phyloP scores from a whole-genome alignment of 208 protist genomes.

The Leishmania arabica region DNA sequence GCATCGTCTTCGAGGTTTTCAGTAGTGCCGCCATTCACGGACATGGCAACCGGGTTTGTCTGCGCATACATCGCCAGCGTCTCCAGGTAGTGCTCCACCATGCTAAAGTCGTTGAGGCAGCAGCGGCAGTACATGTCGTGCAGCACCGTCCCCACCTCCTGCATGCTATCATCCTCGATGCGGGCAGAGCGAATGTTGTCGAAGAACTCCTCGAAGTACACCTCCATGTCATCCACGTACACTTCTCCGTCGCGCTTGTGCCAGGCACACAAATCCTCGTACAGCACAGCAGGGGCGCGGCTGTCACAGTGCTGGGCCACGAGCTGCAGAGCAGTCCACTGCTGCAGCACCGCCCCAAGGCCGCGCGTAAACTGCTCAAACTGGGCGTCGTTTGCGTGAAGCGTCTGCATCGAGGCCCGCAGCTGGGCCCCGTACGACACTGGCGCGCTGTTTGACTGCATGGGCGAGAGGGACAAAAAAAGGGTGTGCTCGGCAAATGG shows the following conservation, averaged over 20 bases:
- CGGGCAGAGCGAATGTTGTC: constrained; percentile 56
- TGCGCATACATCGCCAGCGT: constrained; percentile 53
- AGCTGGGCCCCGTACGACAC: constrained; percentile 36
- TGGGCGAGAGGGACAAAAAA: background rate
- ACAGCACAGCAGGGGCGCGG: constrained; percentile 53
- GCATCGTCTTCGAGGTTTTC: constrained; percentile 32
- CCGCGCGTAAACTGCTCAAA: constrained; percentile 66
- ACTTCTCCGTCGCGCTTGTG: constrained; percentile 74
- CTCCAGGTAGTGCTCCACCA: constrained; percentile 62
- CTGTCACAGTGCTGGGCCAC: constrained; percentile 78
- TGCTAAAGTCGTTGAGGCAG: constrained; percentile 65
- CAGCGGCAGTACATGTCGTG: constrained; percentile 91
- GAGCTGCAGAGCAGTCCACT: constrained; percentile 87
- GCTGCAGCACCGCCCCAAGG: constrained; percentile 72
- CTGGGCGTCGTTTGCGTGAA: constrained; percentile 67
- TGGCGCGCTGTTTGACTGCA: background rate
- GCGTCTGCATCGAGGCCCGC: constrained; percentile 24
- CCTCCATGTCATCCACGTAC: constrained; percentile 83
- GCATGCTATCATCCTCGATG: constrained; percentile 89
- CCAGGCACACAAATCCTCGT: constrained; percentile 69
- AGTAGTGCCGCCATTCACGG: constrained; percentile 49
- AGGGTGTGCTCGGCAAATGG: background rate
- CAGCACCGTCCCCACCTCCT: constrained; percentile 77
- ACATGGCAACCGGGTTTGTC: constrained; percentile 69
- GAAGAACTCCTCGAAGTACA: constrained; percentile 91